Evolutionary conservation across 2,329 filamentous ascomycete genomes (phyloP).

Genomic region (Gliomastix tumulicola): DNA sequence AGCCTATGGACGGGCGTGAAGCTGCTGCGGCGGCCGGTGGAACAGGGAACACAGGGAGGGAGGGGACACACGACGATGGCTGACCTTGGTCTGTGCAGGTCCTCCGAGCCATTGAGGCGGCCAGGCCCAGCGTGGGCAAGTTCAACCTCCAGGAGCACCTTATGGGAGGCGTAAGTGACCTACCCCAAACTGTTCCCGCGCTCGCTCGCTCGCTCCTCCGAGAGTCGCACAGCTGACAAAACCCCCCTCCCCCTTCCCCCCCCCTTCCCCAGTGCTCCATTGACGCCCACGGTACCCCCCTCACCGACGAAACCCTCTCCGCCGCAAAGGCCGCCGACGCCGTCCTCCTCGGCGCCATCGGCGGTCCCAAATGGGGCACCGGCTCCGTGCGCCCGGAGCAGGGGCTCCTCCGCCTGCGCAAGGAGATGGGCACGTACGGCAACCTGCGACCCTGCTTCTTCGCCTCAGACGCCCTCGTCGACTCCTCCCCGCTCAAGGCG

Average conservation of each 20-base stretch:
- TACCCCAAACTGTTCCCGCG: slow-evolving; percentile 4
- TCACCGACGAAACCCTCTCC: slow-evolving; percentile 75
- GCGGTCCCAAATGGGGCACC: slow-evolving; percentile 91
- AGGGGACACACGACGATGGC: too few species aligned
- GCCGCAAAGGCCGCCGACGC: slow-evolving; percentile 81
- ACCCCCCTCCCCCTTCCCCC: not conserved
- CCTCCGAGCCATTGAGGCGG: slow-evolving; percentile 68
- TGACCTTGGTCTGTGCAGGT: too few species aligned
- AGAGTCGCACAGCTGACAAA: too few species aligned
- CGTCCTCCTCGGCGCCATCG: slow-evolving; percentile 74
- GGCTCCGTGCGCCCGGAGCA: slow-evolving; percentile 83
- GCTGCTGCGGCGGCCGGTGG: too few species aligned
- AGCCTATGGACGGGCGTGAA: too few species aligned
- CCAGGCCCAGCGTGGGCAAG: slow-evolving; percentile 58
- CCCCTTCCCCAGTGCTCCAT: slow-evolving; percentile 65
- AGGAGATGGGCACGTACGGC: slow-evolving; percentile 88
- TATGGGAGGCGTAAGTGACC: slow-evolving; percentile 73
- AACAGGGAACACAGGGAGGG: too few species aligned
- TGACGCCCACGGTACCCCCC: slow-evolving; percentile 67
- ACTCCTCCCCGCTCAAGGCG: slow-evolving; percentile 79
- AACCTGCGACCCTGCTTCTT: slow-evolving; percentile 97
- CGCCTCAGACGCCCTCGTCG: slow-evolving; percentile 75
- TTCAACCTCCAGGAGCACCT: slow-evolving; percentile 90
- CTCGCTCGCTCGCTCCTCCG: not conserved
- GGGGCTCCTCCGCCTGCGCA: slow-evolving; percentile 83